A percentile compares a stretch with the other conserved stretches of the same genome.
Conservation (phyloP, 2,329 filamentous ascomycete species). For the Fusarium nygamai region DNA sequence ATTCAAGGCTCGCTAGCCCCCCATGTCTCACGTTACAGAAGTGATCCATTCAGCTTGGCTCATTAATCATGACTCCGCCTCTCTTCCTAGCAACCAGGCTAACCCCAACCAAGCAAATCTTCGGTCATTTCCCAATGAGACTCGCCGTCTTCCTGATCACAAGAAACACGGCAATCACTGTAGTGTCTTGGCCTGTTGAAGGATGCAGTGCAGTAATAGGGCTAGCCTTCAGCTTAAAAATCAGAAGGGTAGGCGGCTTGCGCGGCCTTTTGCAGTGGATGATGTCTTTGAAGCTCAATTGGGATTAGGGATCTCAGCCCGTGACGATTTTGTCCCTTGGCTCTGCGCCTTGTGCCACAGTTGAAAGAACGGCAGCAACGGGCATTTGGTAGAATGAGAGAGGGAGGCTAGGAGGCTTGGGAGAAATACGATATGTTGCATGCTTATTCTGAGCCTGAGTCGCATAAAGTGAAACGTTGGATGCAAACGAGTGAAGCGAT, state of each 20-base stretch:
- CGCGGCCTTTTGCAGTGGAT: constrained; percentile 13
- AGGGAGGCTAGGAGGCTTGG: constrained; percentile 4
- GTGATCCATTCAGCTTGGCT: constrained; percentile 19
- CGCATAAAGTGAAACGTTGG: not conserved
- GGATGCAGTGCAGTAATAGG: not conserved
- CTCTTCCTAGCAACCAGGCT: not conserved
- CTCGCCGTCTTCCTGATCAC: not conserved
- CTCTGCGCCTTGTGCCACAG: not conserved
- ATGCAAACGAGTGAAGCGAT: not conserved
- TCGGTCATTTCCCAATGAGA: constrained; percentile 1
- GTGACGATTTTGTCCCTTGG: constrained; percentile 4
- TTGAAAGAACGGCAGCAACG: not conserved
- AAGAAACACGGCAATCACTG: constrained; percentile 12
- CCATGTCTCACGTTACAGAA: constrained; percentile 9
- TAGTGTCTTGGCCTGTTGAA: not conserved
- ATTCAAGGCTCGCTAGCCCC: not conserved
- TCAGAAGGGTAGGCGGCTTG: not conserved
- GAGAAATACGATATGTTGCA: not conserved
- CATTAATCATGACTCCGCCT: constrained; percentile 13
- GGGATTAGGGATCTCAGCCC: constrained; percentile 6
- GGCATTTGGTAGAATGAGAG: not conserved
- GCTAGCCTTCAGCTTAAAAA: constrained; percentile 1
- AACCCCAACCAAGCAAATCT: constrained; percentile 5
- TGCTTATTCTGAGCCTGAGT: not conserved
- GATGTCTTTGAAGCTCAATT: constrained; percentile 26